Conservation (phyloP, 75 land plant species). For the Sequoiadendron giganteum region DNA sequence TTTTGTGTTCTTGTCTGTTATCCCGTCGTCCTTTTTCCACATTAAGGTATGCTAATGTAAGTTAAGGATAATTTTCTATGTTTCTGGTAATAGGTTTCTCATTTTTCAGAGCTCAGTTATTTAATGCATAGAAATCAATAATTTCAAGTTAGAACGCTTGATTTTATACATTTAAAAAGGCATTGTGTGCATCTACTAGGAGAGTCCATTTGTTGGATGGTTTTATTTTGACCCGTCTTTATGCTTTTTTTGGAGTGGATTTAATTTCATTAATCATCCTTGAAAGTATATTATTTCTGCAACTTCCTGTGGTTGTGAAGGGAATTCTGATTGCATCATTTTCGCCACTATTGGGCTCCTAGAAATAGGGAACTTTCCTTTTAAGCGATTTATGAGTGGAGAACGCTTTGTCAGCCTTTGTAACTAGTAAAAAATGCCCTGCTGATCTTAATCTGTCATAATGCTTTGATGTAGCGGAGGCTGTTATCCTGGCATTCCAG, state of each 20-base stretch:
- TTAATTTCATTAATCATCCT: neutral
- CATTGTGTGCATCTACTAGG: neutral
- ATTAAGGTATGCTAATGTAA: neutral
- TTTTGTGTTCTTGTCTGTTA: neutral
- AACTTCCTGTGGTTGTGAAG: neutral
- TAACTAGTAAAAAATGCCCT: neutral
- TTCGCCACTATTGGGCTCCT: neutral
- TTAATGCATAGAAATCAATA: neutral
- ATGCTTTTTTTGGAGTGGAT: neutral
- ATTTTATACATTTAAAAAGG: neutral
- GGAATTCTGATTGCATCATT: neutral
- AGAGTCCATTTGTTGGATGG: neutral
- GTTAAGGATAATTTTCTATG: neutral
- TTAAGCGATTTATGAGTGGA: neutral
- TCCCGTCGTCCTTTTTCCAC: neutral
- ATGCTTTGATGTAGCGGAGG: slow-evolving; percentile 46
- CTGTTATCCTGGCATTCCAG: slow-evolving; percentile 75
- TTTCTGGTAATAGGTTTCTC: neutral
- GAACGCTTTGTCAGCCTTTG: neutral
- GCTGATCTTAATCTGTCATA: slow-evolving; percentile 2
- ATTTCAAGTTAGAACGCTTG: neutral
- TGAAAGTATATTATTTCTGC: neutral
- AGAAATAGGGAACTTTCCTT: neutral
- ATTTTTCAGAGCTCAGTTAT: neutral
- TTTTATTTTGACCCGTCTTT: neutral